Percentiles rank a stretch among this genome's conserved stretches.
phyloP scores from a whole-genome alignment of 495 filamentous ascomycete genomes.

The Aspergillus nidulans region DNA sequence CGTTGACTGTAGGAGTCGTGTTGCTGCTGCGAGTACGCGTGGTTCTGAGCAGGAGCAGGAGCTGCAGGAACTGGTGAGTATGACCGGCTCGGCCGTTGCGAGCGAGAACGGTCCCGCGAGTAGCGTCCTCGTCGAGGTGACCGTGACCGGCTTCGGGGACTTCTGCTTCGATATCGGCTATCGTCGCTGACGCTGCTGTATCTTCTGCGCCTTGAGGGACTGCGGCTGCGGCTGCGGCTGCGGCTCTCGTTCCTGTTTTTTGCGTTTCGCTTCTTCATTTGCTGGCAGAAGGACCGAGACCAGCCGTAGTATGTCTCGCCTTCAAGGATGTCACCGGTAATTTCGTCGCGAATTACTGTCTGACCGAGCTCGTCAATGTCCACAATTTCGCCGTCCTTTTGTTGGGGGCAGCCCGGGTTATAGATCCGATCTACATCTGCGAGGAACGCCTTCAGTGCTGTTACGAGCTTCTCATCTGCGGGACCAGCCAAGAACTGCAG shows the following conservation, averaged over 20 bases:
- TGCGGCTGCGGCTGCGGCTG: conserved; percentile 36
- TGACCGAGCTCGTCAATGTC: conserved; percentile 77
- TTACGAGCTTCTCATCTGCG: conserved; percentile 59
- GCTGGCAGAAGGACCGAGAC: conserved; percentile 74
- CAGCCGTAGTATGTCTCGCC: conserved; percentile 83
- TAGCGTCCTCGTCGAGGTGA: conserved; percentile 19
- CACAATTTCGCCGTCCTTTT: conserved; percentile 30
- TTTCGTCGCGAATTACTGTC: conserved; percentile 54
- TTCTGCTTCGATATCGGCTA: conserved; percentile 25
- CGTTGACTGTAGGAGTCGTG: conserved; percentile 22
- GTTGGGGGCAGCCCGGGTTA: conserved; percentile 32
- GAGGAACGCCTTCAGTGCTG: conserved; percentile 64
- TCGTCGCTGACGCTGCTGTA: conserved; percentile 46
- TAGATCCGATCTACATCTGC: conserved; percentile 64
- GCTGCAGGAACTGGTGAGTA: conserved; percentile 35
- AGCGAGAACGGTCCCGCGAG: conserved; percentile 26
- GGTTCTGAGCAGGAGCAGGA: conserved; percentile 11
- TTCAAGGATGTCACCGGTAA: conserved; percentile 53
- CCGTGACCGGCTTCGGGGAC: conserved; percentile 22
- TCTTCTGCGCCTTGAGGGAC: conserved; percentile 36
- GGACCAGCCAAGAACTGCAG: conserved; percentile 70
- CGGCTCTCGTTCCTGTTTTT: conserved; percentile 26
- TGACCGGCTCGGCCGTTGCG: conserved; percentile 28
- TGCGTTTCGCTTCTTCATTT: conserved; percentile 63
- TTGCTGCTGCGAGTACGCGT: neutral